These are phyloP conservation scores for Borealophlyctis nickersoniae DNA, from an alignment of 192 early-diverging fungal genomes.

Conservation along the genomic window DNA sequence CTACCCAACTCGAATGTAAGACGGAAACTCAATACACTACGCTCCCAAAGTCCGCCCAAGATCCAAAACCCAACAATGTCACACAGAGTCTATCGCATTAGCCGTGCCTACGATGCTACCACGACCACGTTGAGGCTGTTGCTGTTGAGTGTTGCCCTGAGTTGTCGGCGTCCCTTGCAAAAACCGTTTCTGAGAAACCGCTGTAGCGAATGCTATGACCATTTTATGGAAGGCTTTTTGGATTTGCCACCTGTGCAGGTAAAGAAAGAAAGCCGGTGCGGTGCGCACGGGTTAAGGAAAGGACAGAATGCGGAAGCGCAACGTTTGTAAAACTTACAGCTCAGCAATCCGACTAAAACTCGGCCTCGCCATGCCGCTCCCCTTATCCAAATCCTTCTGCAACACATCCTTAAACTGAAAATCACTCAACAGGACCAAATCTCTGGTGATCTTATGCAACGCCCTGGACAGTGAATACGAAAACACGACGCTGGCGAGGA, in stretches of 20 bases:
- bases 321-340: background rate
- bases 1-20: too few relatives aligned
- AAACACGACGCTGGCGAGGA: constrained; percentile 1
- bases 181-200: constrained; percentile 17
- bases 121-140: too few relatives aligned
- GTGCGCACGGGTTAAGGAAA: too few relatives aligned
- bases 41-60: too few relatives aligned
- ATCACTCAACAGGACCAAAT: constrained; percentile 4
- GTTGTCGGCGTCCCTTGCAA: too few relatives aligned
- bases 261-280: background rate
- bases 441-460: background rate
- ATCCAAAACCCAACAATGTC: too few relatives aligned
- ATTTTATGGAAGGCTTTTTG: constrained; percentile 12
- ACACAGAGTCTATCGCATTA: too few relatives aligned
- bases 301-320: too few relatives aligned
- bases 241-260: background rate
- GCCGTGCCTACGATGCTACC: too few relatives aligned
- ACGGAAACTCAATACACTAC: too few relatives aligned
- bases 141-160: too few relatives aligned
- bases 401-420: constrained; percentile 14
- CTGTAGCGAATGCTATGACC: constrained; percentile 14
- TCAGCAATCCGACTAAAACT: constrained; percentile 14
- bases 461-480: constrained; percentile 1
- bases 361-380: background rate
- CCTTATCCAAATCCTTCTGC: background rate